A percentile compares a stretch with the other conserved stretches of the same genome.
Evolutionary conservation across 2,329 filamentous ascomycete genomes (phyloP).

Genomic region (Aspergillus candidus): DNA sequence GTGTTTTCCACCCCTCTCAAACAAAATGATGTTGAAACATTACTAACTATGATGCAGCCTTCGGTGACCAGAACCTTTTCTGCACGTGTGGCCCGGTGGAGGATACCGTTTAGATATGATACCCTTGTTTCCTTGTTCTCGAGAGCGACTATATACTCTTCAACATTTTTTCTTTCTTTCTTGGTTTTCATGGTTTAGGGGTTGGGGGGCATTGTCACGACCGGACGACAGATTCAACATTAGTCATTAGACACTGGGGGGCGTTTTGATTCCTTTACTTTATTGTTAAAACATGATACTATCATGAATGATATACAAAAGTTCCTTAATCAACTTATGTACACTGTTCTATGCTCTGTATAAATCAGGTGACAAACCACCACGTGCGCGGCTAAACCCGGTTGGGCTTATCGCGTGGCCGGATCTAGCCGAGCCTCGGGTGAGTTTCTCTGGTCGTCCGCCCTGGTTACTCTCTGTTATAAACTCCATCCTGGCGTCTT

Average conservation of each 20-base stretch:
- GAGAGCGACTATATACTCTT: slow-evolving; percentile 12
- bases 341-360: no score
- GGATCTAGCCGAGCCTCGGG: no score
- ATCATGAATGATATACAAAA: no score
- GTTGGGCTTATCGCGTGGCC: no score
- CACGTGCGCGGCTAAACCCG: no score
- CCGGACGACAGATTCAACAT: no score
- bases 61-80: slow-evolving; percentile 87
- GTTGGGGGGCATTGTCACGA: slow-evolving; percentile 1
- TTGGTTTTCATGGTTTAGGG: slow-evolving; percentile 8
- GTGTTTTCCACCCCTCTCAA: slow-evolving; percentile 30
- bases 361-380: no score
- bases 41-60: slow-evolving; percentile 52
- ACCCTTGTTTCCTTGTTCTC: slow-evolving; percentile 25
- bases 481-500: slow-evolving; percentile 1
- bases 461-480: neutral
- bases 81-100: slow-evolving; percentile 88
- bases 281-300: no score
- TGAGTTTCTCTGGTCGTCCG: no score
- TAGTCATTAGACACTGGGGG: no score
- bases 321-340: no score
- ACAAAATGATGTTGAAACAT: neutral
- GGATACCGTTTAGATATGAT: slow-evolving; percentile 40
- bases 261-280: no score
- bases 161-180: slow-evolving; percentile 4